phyloP scores from a whole-genome alignment of 192 early-diverging fungal species.

The Chytriomyces confervae region DNA sequence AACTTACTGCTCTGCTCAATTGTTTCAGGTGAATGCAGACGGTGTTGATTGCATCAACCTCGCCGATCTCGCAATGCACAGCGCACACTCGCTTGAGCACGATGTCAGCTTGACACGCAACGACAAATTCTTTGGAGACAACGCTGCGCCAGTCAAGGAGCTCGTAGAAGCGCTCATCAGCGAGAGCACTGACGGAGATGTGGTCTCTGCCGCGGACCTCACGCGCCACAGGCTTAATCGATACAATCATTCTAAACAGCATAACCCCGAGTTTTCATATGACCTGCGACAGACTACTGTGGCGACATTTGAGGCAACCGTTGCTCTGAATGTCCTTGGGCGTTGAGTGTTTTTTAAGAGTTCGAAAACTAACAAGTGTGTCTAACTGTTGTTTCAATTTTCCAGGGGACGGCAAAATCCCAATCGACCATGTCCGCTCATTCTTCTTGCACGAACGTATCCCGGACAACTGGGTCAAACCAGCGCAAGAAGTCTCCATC shows the following conservation, averaged over 20 bases:
- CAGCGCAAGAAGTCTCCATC: background rate
- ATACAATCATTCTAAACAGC: slow-evolving; percentile 37
- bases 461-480: slow-evolving; percentile 11
- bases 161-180: slow-evolving; percentile 33
- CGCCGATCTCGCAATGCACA: background rate
- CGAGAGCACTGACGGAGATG: slow-evolving; percentile 36
- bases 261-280: slow-evolving; percentile 38
- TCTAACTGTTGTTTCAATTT: background rate
- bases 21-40: background rate
- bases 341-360: slow-evolving; percentile 7
- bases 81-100: slow-evolving; percentile 40
- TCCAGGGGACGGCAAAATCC: slow-evolving; percentile 23
- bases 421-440: background rate
- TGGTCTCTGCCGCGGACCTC: slow-evolving; percentile 33
- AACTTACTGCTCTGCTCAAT: background rate
- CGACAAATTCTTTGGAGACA: slow-evolving; percentile 46
- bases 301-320: slow-evolving; percentile 17
- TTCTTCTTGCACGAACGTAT: slow-evolving; percentile 23
- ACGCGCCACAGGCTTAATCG: slow-evolving; percentile 33
- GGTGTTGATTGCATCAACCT: slow-evolving; percentile 16
- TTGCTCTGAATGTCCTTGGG: slow-evolving; percentile 19
- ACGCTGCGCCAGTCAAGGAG: slow-evolving; percentile 2
- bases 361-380: background rate
- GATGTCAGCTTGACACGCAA: slow-evolving; percentile 43
- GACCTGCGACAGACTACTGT: background rate